A percentile compares a stretch with the other conserved stretches of the same genome.
These are phyloP conservation scores for Vicia villosa DNA, from an alignment of 306 rosid genomes.

Conservation along the genomic window DNA sequence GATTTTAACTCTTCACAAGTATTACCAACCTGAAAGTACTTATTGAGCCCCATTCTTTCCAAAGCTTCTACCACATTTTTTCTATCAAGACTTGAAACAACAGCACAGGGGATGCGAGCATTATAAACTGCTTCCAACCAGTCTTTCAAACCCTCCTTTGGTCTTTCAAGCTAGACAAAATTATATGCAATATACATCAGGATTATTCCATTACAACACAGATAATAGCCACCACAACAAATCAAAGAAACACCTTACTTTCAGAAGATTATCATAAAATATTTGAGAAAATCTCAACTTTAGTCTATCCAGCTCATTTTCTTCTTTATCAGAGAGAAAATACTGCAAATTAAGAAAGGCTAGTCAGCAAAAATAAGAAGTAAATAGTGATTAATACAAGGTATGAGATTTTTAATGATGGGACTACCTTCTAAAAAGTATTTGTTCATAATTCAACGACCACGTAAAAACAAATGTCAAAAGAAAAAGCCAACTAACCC, in stretches of 20 bases:
- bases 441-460: constrained; percentile 18
- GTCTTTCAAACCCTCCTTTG: constrained; percentile 80
- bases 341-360: constrained; percentile 57
- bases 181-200: constrained; percentile 17
- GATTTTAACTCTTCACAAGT: constrained; percentile 15
- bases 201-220: constrained; percentile 24
- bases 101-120: constrained; percentile 92
- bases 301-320: constrained; percentile 64
- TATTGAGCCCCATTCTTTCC: constrained; percentile 72
- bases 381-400: constrained; percentile 5
- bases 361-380: constrained; percentile 33
- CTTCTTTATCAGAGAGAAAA: constrained; percentile 59
- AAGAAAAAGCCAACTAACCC: constrained; percentile 51
- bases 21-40: constrained; percentile 85
- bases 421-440: constrained; percentile 9
- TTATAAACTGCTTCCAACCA: constrained; percentile 93
- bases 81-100: constrained; percentile 93
- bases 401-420: constrained; percentile 8
- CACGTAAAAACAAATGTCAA: constrained; percentile 10
- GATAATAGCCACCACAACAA: constrained; percentile 18
- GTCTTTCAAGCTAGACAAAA: constrained; percentile 66
- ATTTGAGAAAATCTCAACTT: constrained; percentile 78
- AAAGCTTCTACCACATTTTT: constrained; percentile 72
- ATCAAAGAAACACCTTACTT: constrained; percentile 51
- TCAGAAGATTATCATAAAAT: constrained; percentile 75